These are phyloP conservation scores for Zygoascus ofunaensis DNA, from an alignment of 805 yeast species.

Conservation along the genomic window DNA sequence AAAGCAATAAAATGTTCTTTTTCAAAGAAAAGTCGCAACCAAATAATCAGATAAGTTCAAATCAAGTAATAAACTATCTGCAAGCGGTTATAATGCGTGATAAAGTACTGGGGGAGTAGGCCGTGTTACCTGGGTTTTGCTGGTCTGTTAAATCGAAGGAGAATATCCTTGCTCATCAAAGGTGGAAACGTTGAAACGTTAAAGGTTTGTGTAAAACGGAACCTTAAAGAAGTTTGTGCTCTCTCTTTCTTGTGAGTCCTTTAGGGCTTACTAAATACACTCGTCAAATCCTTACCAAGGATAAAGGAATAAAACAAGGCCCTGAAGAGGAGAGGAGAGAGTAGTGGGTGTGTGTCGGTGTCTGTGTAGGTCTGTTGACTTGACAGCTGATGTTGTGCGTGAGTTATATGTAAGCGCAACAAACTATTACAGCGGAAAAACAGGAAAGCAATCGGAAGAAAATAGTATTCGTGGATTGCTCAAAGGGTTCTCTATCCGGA, in stretches of 20 bases:
- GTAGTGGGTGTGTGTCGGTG: no score
- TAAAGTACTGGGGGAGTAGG: slow-evolving; percentile 15
- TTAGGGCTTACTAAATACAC: slow-evolving; percentile 1
- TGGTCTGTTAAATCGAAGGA: slow-evolving; percentile 29
- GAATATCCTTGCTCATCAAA: slow-evolving; percentile 31
- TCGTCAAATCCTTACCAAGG: slow-evolving; percentile 2
- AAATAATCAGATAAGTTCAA: slow-evolving; percentile 1
- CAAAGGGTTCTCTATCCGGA: no score
- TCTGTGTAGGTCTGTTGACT: no score
- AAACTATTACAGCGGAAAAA: no score
- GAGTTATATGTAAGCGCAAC: no score
- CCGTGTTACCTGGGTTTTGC: slow-evolving; percentile 28
- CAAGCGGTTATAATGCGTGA: not conserved
- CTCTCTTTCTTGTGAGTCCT: not conserved
- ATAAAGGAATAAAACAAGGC: slow-evolving; percentile 5
- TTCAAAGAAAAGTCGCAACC: not conserved
- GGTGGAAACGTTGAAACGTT: slow-evolving; percentile 2
- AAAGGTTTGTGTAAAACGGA: slow-evolving; percentile 1
- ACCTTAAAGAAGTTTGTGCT: slow-evolving; percentile 2
- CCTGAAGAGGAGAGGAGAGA: not conserved
- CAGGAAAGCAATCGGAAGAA: no score
- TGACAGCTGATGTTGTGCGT: no score
- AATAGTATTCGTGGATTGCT: no score
- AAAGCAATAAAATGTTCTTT: not conserved
- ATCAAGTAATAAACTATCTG: not conserved